These are phyloP conservation scores for Aristolochia californica DNA, from an alignment of 164 flowering plant genomes.

Conservation along the genomic window DNA sequence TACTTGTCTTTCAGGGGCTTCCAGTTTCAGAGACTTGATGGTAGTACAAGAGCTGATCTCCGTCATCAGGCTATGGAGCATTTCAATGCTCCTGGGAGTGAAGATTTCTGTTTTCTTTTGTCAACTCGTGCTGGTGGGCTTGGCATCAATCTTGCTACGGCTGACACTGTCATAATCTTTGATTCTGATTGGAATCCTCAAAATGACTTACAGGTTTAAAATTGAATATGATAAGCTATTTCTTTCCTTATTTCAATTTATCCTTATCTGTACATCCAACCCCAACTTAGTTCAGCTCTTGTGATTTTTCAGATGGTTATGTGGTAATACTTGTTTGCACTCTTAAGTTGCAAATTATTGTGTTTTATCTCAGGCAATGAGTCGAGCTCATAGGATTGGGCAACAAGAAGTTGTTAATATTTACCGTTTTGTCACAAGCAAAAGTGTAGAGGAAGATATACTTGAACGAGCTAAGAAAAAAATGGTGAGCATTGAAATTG, in stretches of 20 bases:
- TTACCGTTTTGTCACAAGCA: conserved; percentile 93
- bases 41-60: conserved; percentile 93
- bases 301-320: no score
- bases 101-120: conserved; percentile 96
- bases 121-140: conserved; percentile 99
- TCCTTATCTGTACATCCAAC: background rate
- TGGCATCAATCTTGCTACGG: conserved; percentile 98
- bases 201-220: conserved; percentile 88
- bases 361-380: conserved; percentile 70
- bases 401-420: conserved; percentile 98
- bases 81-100: conserved; percentile 98
- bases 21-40: conserved; percentile 97
- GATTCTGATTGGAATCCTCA: conserved; percentile 99
- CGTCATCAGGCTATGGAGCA: conserved; percentile 99
- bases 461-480: conserved; percentile 97
- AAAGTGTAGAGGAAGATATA: conserved; percentile 99
- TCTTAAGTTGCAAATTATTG: background rate
- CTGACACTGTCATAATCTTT: conserved; percentile 97
- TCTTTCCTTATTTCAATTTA: background rate
- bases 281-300: no score
- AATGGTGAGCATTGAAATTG: conserved; percentile 43
- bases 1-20: conserved; percentile 92
- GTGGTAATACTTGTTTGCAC: background rate
- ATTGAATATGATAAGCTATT: background rate
- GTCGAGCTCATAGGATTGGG: conserved; percentile 99